Base-by-base conservation (phyloP, 2,329 filamentous ascomycete species). In the Fusarium albidum region DNA sequence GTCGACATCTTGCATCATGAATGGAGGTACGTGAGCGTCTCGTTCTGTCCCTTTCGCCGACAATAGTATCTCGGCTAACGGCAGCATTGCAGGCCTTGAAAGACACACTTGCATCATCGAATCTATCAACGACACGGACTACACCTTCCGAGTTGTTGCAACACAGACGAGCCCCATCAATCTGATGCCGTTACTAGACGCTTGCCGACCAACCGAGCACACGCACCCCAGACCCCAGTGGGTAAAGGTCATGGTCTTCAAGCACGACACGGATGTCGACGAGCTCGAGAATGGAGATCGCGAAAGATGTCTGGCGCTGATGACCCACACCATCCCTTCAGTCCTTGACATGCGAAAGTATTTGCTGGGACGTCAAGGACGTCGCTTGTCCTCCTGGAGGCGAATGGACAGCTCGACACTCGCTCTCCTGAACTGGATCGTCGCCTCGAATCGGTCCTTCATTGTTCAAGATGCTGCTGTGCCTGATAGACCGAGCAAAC, bases 371-470 rank as follows among this genome's bases (percentile, higher is more conserved):
- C 72, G 71, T 4, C 74, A 74, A 3, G 72, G 75, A 4, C 69
- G 65, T 3, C 63, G 62, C 3, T 69, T 89, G 18, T 68, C 72
- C 4, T 75, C 71, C 33, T 76, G 75, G 59, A 77, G 83, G 17
- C 74, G 80, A 14, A 79, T 96, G 9, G 83, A 87, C 1, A 82
- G 84, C 3, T 82, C 89, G 7, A 83, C 87, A 1, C 73, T 91
- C 4, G 83, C 85, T 15, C 72, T 96, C 1, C 75, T 97, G 15
- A 83, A 90, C 44, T 97, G 93, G 93, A 90, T 96, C 55, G 84
- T 97, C 52, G 90, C 92, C 1, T 96, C 92, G 0, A 96, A 96
- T 65, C 82, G 91, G 38, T 94, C 93, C 1, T 93, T 88, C 63
- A 95, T 97, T 55, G 80, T 94, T 38, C 87, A 94, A 62, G 87